A percentile compares a stretch with the other conserved stretches of the same genome.
Conservation (phyloP, 2,329 filamentous ascomycete species). For the Coniochaeta prunicola region DNA sequence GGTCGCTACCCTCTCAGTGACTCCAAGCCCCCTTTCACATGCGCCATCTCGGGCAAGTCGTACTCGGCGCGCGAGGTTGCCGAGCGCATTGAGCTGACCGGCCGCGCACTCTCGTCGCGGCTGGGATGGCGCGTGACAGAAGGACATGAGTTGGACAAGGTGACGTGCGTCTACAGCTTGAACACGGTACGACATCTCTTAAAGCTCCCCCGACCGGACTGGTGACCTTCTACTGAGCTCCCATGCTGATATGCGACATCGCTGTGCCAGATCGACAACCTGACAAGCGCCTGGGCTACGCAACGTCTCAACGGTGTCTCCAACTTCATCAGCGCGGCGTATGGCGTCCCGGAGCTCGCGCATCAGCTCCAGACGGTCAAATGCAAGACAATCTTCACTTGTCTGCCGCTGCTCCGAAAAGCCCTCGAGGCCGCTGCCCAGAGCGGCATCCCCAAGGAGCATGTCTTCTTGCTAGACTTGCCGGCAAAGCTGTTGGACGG, state of each 20-base stretch:
- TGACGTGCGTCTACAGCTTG: constrained; percentile 61
- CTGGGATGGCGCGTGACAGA: constrained; percentile 59
- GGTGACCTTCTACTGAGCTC: no score
- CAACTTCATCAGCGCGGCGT: constrained; percentile 63
- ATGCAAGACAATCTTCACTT: constrained; percentile 64
- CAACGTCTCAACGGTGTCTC: constrained; percentile 53
- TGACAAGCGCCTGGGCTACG: constrained; percentile 43
- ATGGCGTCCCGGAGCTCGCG: constrained; percentile 57
- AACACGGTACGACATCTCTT: no score
- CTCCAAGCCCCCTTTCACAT: constrained; percentile 18
- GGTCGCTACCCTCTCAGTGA: no score
- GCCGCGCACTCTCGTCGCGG: constrained; percentile 17
- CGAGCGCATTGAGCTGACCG: constrained; percentile 7
- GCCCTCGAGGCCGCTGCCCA: constrained; percentile 56
- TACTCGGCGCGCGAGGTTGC: constrained; percentile 7
- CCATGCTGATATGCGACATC: no score
- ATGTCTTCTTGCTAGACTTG: constrained; percentile 59
- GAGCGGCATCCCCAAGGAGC: constrained; percentile 51
- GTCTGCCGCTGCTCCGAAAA: constrained; percentile 52
- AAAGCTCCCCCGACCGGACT: no score
- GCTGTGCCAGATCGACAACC: no score
- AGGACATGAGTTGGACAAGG: constrained; percentile 71
- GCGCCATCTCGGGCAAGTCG: constrained; percentile 15
- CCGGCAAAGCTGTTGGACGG: no score
- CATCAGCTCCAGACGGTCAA: constrained; percentile 60